Evolutionary conservation across 202 grass and related monocot genomes (phyloP), one percentile per base, ranked within the genome.

Genomic region (Setaria viridis): DNA sequence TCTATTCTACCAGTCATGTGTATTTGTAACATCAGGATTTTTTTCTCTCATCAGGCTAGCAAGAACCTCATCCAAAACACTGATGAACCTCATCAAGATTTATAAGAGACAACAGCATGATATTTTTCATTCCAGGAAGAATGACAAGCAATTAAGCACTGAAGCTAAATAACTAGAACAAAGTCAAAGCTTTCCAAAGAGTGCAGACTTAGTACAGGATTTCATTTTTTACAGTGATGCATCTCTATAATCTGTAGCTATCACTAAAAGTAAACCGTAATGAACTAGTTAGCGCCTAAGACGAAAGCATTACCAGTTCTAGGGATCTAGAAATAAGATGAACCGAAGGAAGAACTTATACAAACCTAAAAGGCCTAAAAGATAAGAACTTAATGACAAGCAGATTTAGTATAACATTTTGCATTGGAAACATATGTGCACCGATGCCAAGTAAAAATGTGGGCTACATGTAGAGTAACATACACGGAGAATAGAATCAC

Each of bases 401-500:
- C 5, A 76, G 30, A 58, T 20, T 33, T 77, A 41, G 10, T 32
- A 6, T 37, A 54, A 14, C 20, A 62, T 34, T 64, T 17, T 54
- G 19, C 3, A 60, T 68, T 70, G 21, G n/a, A 84, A 76, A 75
- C 41, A 84, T 48, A 45, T 19, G 70, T 79, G 13, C 2, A 17
- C 62, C 7, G 17, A 20, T 41, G 9, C 48, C 39, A 39, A 76
- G 66, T 39, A 78, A 58, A 34, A 54, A 48, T 11, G 12, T 30
- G 9, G 6, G 30, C 47, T 20, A 55, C 42, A 64, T 51, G 20
- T 34, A 57, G 21, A 4, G 0, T 77, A 47, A 76, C 16, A 32
- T 63, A 33, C 0, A 12, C 25, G 7, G 6, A 32, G 3, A 32
- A 60, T 11, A 29, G 11, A 62, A 30, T 62, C 59, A 63, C 29